These are phyloP conservation scores for Anisodus acutangulus DNA, from an alignment of 257 asterid genomes.

Conservation along the genomic window DNA sequence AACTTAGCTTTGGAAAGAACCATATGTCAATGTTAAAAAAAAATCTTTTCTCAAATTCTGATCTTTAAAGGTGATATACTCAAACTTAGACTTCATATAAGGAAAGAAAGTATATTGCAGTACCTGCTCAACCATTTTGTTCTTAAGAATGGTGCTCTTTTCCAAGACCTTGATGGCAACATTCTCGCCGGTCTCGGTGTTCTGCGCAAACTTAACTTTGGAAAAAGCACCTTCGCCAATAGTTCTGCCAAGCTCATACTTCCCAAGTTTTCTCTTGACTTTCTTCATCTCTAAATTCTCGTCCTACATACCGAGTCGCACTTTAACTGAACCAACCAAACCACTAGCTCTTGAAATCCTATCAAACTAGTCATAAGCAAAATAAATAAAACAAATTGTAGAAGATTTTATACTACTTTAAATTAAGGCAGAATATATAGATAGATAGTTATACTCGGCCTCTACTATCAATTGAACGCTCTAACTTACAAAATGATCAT, in stretches of 20 bases:
- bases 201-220: constrained; percentile 85
- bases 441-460: too few species aligned
- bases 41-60: neutral
- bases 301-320: constrained; percentile 27
- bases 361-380: neutral
- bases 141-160: constrained; percentile 79
- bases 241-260: constrained; percentile 86
- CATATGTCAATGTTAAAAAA: neutral
- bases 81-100: neutral
- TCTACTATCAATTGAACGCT: too few species aligned
- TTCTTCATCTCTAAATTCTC: constrained; percentile 55
- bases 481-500: too few species aligned
- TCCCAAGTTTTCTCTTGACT: constrained; percentile 69
- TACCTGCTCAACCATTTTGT: constrained; percentile 91
- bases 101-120: neutral
- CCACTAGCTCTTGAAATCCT: constrained; percentile 10
- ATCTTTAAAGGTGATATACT: neutral
- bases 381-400: neutral
- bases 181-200: constrained; percentile 64
- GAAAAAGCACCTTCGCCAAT: constrained; percentile 91
- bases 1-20: neutral
- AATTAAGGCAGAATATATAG: too few species aligned
- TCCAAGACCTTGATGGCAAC: constrained; percentile 88
- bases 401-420: neutral
- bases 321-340: neutral